Evolutionary conservation across 805 yeast genomes (phyloP).

Genomic region (Saccharomyces kudriavzevii): DNA sequence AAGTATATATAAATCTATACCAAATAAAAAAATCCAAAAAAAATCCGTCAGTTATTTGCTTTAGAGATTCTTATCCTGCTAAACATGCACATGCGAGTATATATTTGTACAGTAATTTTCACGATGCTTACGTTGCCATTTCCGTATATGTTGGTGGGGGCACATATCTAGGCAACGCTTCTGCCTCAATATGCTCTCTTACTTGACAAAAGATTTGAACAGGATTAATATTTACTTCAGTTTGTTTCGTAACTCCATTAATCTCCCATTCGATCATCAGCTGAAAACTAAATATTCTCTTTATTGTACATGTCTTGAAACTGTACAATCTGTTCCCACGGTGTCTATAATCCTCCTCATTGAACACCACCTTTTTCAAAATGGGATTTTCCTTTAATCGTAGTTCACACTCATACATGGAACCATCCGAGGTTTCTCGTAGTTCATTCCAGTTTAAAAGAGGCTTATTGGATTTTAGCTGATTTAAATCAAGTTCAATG

Average conservation of each 20-base stretch:
- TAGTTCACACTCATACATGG: constrained; percentile 17
- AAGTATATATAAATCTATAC: neutral
- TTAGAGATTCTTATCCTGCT: neutral
- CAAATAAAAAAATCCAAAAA: neutral
- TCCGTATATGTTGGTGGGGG: constrained; percentile 24
- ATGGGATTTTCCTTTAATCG: constrained; percentile 17
- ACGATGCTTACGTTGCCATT: neutral
- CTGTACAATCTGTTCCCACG: constrained; percentile 29
- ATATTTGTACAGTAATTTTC: neutral
- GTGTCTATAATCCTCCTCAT: constrained; percentile 28
- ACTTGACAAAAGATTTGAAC: constrained; percentile 19
- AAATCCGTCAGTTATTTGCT: neutral
- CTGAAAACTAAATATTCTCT: constrained; percentile 23
- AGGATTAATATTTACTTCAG: constrained; percentile 20
- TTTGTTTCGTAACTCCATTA: constrained; percentile 12
- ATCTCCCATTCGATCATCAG: constrained; percentile 23
- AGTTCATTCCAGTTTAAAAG: neutral
- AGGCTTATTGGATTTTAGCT: neutral
- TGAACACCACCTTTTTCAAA: constrained; percentile 18
- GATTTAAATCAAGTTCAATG: constrained; percentile 9
- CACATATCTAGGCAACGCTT: constrained; percentile 20
- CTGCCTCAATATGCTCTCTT: constrained; percentile 5
- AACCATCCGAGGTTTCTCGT: neutral
- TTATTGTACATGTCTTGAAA: constrained; percentile 25
- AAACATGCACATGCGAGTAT: neutral